A percentile compares a stretch with the other conserved stretches of the same genome.
Conservation (phyloP, 2,329 filamentous ascomycete genomes). For the Fusarium mundagurra region DNA sequence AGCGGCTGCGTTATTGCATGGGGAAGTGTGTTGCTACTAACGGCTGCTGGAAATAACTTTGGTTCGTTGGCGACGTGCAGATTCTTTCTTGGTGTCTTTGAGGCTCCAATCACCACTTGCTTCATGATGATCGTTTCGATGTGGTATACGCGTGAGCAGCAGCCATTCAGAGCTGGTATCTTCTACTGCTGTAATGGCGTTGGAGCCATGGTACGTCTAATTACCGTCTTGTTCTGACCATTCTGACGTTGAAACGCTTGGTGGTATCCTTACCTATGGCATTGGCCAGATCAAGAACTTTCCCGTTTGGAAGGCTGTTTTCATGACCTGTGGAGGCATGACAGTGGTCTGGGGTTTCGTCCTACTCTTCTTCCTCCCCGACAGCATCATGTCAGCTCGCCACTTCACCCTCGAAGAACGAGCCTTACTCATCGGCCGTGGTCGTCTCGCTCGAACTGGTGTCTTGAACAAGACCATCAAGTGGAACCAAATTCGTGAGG, state of each 20-base stretch:
- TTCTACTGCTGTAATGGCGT: conserved; percentile 54
- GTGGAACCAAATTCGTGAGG: conserved; percentile 58
- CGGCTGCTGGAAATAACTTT: conserved; percentile 54
- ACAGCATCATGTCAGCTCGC: conserved; percentile 52
- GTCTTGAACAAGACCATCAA: conserved; percentile 60
- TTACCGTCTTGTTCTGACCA: accelerated
- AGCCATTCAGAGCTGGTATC: conserved; percentile 56
- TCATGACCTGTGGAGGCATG: conserved; percentile 58
- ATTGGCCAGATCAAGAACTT: conserved; percentile 59
- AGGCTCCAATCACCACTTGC: conserved; percentile 58
- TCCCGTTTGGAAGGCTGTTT: conserved; percentile 62
- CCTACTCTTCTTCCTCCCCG: conserved; percentile 57
- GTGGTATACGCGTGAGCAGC: conserved; percentile 58
- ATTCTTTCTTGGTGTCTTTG: conserved; percentile 58
- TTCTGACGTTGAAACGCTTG: conserved; percentile 29
- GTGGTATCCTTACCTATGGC: conserved; percentile 59
- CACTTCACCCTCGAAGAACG: conserved; percentile 38
- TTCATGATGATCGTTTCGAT: conserved; percentile 62
- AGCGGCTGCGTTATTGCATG: conserved; percentile 46
- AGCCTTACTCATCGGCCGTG: conserved; percentile 67
- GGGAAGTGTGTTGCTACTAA: conserved; percentile 54
- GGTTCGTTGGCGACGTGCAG: conserved; percentile 54
- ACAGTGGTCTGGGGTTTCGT: conserved; percentile 59
- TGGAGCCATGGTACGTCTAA: conserved; percentile 42
- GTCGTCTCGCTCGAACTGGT: conserved; percentile 60